These are phyloP conservation scores for Bolboschoenus planiculmis DNA, from an alignment of 176 grass and related monocot species.

Conservation along the genomic window DNA sequence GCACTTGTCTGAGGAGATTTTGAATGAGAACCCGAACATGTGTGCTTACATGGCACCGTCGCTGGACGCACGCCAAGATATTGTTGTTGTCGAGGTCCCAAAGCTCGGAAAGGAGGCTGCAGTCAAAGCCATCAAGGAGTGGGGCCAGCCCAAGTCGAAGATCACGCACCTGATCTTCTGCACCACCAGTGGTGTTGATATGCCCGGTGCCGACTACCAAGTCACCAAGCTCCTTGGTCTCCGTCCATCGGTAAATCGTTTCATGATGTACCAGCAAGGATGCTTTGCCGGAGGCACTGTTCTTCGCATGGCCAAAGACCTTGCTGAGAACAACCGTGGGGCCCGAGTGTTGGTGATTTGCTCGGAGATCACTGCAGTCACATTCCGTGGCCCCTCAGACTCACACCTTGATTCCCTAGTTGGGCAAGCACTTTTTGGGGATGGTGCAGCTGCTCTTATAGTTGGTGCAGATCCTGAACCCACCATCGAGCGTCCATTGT, in stretches of 20 bases:
- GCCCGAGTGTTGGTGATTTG: slow-evolving; percentile 57
- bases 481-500: slow-evolving; percentile 45
- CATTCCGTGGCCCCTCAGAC: slow-evolving; percentile 64
- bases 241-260: slow-evolving; percentile 19
- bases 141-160: slow-evolving; percentile 42
- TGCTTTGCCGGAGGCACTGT: slow-evolving; percentile 16
- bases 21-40: slow-evolving; percentile 5
- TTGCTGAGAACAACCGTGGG: slow-evolving; percentile 24
- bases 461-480: slow-evolving; percentile 64
- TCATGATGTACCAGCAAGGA: slow-evolving; percentile 29
- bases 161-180: slow-evolving; percentile 23
- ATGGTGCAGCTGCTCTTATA: slow-evolving; percentile 57
- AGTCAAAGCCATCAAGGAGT: slow-evolving; percentile 69
- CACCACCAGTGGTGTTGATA: slow-evolving; percentile 23
- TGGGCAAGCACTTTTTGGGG: slow-evolving; percentile 74
- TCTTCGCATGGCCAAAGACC: slow-evolving; percentile 25
- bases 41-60: slow-evolving; percentile 23
- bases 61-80: slow-evolving; percentile 8
- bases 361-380: slow-evolving; percentile 86
- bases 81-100: slow-evolving; percentile 8
- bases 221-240: slow-evolving; percentile 21
- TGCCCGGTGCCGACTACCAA: slow-evolving; percentile 18
- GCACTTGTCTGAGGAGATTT: slow-evolving; percentile 17
- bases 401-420: slow-evolving; percentile 79
- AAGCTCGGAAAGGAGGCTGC: slow-evolving; percentile 16